A percentile compares a stretch with the other conserved stretches of the same genome.
These are phyloP conservation scores for Pisolithus albus DNA, from an alignment of 768 basidiomycete species.

Conservation along the genomic window DNA sequence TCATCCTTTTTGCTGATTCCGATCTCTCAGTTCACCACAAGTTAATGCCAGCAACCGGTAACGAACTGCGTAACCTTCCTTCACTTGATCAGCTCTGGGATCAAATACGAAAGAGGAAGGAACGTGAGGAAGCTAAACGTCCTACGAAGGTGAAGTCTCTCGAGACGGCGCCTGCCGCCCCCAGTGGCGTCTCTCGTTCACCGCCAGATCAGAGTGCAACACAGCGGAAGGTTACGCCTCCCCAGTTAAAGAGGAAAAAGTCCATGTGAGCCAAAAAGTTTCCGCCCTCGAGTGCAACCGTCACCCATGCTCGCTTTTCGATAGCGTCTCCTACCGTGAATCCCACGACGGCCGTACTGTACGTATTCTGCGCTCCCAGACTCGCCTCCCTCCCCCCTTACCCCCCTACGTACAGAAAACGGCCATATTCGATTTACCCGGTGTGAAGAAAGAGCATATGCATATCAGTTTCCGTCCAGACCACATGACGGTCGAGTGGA, in stretches of 20 bases:
- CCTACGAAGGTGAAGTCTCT: slow-evolving; percentile 67
- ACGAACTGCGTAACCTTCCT: slow-evolving; percentile 19
- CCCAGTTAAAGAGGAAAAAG: slow-evolving; percentile 50
- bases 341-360: slow-evolving; percentile 59
- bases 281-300: slow-evolving; percentile 4
- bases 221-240: slow-evolving; percentile 25
- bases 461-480: slow-evolving; percentile 67
- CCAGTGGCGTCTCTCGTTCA: slow-evolving; percentile 18
- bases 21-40: background rate
- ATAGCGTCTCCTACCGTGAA: slow-evolving; percentile 63
- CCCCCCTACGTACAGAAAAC: slow-evolving; percentile 38
- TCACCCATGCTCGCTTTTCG: slow-evolving; percentile 11
- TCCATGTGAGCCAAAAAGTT: slow-evolving; percentile 49
- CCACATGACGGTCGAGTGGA: slow-evolving; percentile 62
- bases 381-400: slow-evolving; percentile 16
- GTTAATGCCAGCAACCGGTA: slow-evolving; percentile 6
- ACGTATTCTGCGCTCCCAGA: slow-evolving; percentile 15
- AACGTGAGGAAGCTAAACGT: slow-evolving; percentile 57
- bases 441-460: slow-evolving; percentile 65
- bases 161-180: slow-evolving; percentile 29
- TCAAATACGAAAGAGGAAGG: slow-evolving; percentile 58
- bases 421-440: slow-evolving; percentile 64
- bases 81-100: slow-evolving; percentile 60
- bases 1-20: slow-evolving; percentile 3
- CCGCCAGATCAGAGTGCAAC: slow-evolving; percentile 17